phyloP scores from a whole-genome alignment of 805 yeast genomes.

The Komagataella populi region DNA sequence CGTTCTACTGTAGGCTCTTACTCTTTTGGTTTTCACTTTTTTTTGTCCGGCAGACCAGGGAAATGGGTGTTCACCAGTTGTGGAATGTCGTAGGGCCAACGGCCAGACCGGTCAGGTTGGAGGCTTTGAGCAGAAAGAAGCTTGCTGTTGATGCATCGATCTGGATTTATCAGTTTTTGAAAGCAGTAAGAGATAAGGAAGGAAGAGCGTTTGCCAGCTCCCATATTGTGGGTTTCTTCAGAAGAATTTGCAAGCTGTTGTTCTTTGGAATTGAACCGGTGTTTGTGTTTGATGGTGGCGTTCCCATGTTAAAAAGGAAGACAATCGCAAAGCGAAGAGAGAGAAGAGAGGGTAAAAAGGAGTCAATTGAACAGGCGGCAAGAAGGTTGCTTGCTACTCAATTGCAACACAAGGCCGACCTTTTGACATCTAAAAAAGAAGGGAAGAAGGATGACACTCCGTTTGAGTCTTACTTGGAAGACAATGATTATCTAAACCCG shows the following conservation, averaged over 20 bases:
- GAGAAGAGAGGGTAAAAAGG: slow-evolving; percentile 60
- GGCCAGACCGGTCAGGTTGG: slow-evolving; percentile 82
- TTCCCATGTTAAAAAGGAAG: slow-evolving; percentile 67
- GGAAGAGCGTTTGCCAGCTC: slow-evolving; percentile 70
- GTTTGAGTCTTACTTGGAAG: slow-evolving; percentile 22
- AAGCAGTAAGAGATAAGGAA: slow-evolving; percentile 80
- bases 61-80: slow-evolving; percentile 91
- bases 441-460: slow-evolving; percentile 13
- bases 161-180: slow-evolving; percentile 94
- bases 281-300: slow-evolving; percentile 94
- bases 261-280: slow-evolving; percentile 82
- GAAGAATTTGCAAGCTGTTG: slow-evolving; percentile 82
- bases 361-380: slow-evolving; percentile 63
- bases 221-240: slow-evolving; percentile 89
- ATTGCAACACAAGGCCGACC: slow-evolving; percentile 42
- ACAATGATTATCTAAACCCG: slow-evolving; percentile 12
- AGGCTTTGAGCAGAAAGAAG: slow-evolving; percentile 61
- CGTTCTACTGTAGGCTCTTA: not conserved
- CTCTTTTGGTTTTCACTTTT: not conserved
- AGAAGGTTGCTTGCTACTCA: slow-evolving; percentile 69
- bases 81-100: slow-evolving; percentile 90
- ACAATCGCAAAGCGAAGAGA: slow-evolving; percentile 67
- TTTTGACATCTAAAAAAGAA: slow-evolving; percentile 4
- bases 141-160: slow-evolving; percentile 97
- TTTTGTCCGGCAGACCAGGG: not conserved